Base-by-base conservation (phyloP, 805 yeast species). In the Candida gorgasii region DNA sequence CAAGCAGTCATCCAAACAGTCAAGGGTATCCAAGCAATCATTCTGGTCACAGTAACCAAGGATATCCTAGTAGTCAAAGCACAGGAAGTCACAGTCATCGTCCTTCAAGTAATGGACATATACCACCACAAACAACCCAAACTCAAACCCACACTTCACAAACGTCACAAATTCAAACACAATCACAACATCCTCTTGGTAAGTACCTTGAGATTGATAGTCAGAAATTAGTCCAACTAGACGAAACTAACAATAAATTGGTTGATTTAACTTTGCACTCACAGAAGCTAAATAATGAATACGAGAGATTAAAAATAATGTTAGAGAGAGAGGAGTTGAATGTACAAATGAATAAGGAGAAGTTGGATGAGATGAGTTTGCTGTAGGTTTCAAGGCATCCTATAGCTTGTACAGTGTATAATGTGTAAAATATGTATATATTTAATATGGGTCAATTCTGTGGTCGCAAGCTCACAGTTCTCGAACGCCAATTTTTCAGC, bases 331-430 rank as follows among this genome's bases (percentile, higher is more conserved):
- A 71, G 40, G 65, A 54, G 14, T 47, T 67, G 28, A 61, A 64
- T 44, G 70, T 61, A 6, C 61, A 61, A 40, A 39, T 67, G n/a
- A 59, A 70, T 23, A 72, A 61, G 33, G 81, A 78, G 46, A 75
- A 75, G 50, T 59, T 78, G 32, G 81, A 76, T 47, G 76, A 75
- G 44, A 65, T 77, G 58, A 61, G 75, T 17, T 69, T 34, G 4
- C 12, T 20, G 5, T 33, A 33, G n/a, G 15, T 24, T 11, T 7
- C 24, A 6, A 22, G 9, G 24, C 24, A 20, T 20, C 24, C 24
- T 20, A 9, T 6, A 20, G 24, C 6, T 6, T 20, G 24, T 20
- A 20, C 8, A 20, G 8, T 20, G 9, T 7, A 20, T 20, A 20
- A 9, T 30, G 33, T 30, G 5, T 30, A 16, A 28, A 13, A n/a